phyloP scores from a whole-genome alignment of 2,329 filamentous ascomycete genomes.

The Monilinia laxa region DNA sequence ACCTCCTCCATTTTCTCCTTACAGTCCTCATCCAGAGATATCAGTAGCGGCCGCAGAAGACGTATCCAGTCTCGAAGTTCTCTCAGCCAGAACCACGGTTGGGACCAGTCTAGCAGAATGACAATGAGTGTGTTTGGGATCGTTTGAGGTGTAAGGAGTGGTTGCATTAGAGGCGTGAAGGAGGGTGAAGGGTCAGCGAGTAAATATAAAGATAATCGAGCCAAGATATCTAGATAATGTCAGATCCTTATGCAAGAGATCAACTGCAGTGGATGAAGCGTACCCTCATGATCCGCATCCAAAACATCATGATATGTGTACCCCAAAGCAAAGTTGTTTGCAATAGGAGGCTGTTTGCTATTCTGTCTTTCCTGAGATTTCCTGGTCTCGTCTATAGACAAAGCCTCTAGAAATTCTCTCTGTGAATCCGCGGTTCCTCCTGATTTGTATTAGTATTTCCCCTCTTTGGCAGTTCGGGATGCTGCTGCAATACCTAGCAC shows the following conservation, averaged over 20 bases:
- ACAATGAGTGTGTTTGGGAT: slow-evolving; percentile 86
- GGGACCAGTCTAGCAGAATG: slow-evolving; percentile 91
- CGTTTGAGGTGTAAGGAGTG: slow-evolving; percentile 78
- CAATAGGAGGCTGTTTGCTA: slow-evolving; percentile 70
- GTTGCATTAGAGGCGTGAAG: slow-evolving; percentile 79
- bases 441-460: slow-evolving; percentile 43
- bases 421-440: slow-evolving; percentile 81
- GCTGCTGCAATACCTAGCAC: slow-evolving; percentile 65
- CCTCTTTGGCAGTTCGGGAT: slow-evolving; percentile 12
- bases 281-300: slow-evolving; percentile 90
- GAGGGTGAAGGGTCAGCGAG: slow-evolving; percentile 81
- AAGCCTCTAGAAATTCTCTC: slow-evolving; percentile 73
- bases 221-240: slow-evolving; percentile 70
- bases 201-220: slow-evolving; percentile 84
- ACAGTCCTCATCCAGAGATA: slow-evolving; percentile 70
- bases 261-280: slow-evolving; percentile 26
- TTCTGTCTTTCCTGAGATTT: slow-evolving; percentile 51
- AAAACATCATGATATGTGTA: slow-evolving; percentile 96
- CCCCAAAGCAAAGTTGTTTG: slow-evolving; percentile 87
- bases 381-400: slow-evolving; percentile 45
- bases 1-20: slow-evolving; percentile 85
- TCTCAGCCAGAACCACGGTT: slow-evolving; percentile 89
- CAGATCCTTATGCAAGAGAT: slow-evolving; percentile 25
- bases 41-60: slow-evolving; percentile 73
- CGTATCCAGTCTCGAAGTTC: slow-evolving; percentile 88